A percentile compares a stretch with the other conserved stretches of the same genome.
Evolutionary conservation across 1,284 basidiomycete species (phyloP).

Genomic region (Lentinula novae-zelandiae): DNA sequence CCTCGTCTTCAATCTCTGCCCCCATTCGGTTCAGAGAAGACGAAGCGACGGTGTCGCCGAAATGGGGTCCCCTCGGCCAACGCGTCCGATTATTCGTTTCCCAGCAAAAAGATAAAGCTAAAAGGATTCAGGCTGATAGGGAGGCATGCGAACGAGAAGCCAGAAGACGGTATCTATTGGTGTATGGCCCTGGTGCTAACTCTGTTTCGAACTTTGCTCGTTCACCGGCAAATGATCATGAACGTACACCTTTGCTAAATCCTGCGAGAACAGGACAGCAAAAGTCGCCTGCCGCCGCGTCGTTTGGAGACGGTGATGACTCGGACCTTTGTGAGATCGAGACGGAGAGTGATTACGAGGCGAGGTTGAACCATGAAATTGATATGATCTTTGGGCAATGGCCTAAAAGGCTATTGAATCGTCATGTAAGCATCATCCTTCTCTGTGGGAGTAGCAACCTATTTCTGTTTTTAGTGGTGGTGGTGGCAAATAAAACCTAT

Average conservation of each 20-base stretch:
- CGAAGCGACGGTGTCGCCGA: constrained; percentile 9
- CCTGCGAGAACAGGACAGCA: background rate
- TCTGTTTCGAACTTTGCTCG: background rate
- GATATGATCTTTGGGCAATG: constrained; percentile 58
- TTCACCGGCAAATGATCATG: background rate
- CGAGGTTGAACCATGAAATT: constrained; percentile 35
- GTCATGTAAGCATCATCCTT: constrained; percentile 48
- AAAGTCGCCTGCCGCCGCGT: background rate
- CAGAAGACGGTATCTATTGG: background rate
- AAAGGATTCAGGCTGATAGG: constrained; percentile 1
- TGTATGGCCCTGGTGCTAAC: background rate
- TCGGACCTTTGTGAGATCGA: constrained; percentile 6
- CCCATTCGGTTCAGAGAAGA: constrained; percentile 16
- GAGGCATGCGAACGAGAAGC: background rate
- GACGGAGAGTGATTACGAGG: constrained; percentile 25
- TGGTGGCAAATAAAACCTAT: constrained; percentile 68
- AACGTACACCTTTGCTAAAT: background rate
- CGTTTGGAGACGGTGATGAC: constrained; percentile 14
- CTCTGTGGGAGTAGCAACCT: constrained; percentile 12
- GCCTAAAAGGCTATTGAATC: constrained; percentile 64
- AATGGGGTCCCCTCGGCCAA: constrained; percentile 16
- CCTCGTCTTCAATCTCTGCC: constrained; percentile 17
- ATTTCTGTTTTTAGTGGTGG: constrained; percentile 61
- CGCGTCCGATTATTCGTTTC: constrained; percentile 14
- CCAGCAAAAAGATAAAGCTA: constrained; percentile 7